Base-by-base conservation (phyloP, 2,329 filamentous ascomycete species). In the Cryphonectria radicalis region DNA sequence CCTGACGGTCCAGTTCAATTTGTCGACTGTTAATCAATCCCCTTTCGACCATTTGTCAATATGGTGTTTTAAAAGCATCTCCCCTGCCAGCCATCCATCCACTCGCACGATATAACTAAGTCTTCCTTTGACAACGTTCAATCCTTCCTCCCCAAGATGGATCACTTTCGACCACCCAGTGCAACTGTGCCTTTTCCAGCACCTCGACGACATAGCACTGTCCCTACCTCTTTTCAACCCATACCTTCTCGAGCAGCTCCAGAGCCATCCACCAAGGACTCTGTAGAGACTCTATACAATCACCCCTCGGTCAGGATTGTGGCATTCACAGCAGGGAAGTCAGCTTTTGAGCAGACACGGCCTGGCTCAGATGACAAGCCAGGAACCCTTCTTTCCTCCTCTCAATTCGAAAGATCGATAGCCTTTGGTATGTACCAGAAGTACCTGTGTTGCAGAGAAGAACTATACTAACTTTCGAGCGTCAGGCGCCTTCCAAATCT, bases 351-450 rank as follows among this genome's bases (percentile, higher is more conserved):
- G 68, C 78, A 79, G 67, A 76, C 76, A 42, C 73, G 76, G 43
- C 72, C 79, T 62, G 75, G 76, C 70, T 53, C 74, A 68, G 78
- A 87, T 76, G 80, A 88, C 71, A 79, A 88, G 70, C 84, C 89
- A 35, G 90, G 91, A 73, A 90, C 90, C 0, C 83, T 96, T 66
- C 86, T 92, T 68, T 95, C 92, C 90, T 87, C 87, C 65, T 92
- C 92, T 2, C 86, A 89, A n/a, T 89, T 92, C 1, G 94, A 97
- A 80, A 88, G 91, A 76, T 95, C 93, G 0, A 90, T 97, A 74
- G 94, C 94, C 71, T 88, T 93, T 72, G 91, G 91, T 93, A 83
- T 73, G 87, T 55, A 32, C n/a, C 25, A n/a, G 14, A 4, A n/a
- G 3, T n/a, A 50, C 55, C 11, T 35, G 7, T 53, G 5, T 42